Conservation (phyloP, 2,329 filamentous ascomycete genomes). For the Claviceps cyperi region DNA sequence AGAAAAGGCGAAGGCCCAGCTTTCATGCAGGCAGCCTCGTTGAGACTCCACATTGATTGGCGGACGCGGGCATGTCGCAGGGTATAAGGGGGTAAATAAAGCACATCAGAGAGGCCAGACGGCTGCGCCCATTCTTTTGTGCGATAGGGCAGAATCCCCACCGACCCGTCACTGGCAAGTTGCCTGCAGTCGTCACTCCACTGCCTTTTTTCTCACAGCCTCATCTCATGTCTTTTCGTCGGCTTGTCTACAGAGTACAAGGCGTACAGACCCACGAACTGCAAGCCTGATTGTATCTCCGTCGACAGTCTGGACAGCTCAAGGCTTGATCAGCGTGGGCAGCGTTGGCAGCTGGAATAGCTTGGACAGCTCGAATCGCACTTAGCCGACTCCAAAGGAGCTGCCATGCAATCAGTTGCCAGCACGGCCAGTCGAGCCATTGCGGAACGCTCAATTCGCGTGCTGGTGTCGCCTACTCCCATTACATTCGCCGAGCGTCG, state of each 20-base stretch:
- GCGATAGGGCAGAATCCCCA: background rate
- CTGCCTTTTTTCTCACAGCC: background rate
- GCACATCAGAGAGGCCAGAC: no score
- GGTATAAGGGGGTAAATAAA: no score
- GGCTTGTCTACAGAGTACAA: no score
- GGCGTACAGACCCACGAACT: no score
- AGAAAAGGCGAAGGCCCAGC: background rate
- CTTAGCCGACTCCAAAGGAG: background rate
- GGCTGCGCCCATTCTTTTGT: no score
- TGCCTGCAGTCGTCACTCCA: background rate
- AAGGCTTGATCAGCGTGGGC: no score
- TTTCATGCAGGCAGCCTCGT: background rate
- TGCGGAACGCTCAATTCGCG: conserved; percentile 28
- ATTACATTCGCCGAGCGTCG: conserved; percentile 38
- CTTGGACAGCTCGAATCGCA: background rate
- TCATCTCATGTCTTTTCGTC: background rate
- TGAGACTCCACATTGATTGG: background rate
- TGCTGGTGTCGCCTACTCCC: conserved; percentile 38
- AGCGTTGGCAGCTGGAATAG: no score
- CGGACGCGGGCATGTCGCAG: background rate
- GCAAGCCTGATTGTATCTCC: no score
- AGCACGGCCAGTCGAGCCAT: conserved; percentile 7
- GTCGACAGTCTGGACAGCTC: no score
- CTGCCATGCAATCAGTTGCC: conserved; percentile 6
- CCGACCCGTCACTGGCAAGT: no score